A percentile compares a stretch with the other conserved stretches of the same genome.
These are phyloP conservation scores for Lentinus tigrinus DNA, from an alignment of 768 basidiomycete species.

Conservation along the genomic window DNA sequence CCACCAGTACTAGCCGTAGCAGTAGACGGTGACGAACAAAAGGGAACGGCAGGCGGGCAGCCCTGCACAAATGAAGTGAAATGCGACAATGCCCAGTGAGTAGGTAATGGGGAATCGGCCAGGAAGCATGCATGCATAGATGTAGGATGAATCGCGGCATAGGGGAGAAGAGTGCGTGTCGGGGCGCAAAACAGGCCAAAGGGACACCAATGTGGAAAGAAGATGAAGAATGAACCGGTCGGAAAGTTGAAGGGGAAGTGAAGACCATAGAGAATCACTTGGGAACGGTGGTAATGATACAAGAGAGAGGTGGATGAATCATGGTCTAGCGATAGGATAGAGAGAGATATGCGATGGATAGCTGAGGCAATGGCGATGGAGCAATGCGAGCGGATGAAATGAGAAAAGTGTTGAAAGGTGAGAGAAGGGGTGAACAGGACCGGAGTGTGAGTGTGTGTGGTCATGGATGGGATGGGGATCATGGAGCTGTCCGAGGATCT, in stretches of 20 bases:
- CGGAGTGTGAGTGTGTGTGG: background rate
- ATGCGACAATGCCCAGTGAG: too few species aligned
- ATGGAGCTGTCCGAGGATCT: slow-evolving; percentile 18
- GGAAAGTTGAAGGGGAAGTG: background rate
- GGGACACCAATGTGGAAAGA: background rate
- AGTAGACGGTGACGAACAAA: background rate
- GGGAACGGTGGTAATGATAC: slow-evolving; percentile 17
- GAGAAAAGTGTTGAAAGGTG: too few species aligned
- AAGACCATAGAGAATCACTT: background rate
- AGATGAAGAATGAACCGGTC: background rate
- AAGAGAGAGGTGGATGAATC: background rate
- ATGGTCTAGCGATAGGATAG: slow-evolving; percentile 4
- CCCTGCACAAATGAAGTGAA: background rate
- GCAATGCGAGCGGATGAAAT: too few species aligned
- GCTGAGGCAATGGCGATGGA: slow-evolving; percentile 2
- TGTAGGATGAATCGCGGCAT: background rate
- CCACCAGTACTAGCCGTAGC: too few species aligned
- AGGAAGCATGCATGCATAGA: background rate
- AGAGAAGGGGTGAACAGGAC: too few species aligned
- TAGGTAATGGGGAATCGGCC: background rate
- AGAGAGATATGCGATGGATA: slow-evolving; percentile 2
- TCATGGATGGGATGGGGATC: background rate
- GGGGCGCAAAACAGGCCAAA: background rate
- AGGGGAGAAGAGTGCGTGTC: background rate
- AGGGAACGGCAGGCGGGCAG: background rate